Base-by-base conservation (phyloP, 2,329 filamentous ascomycete species). In the Acarospora socialis region DNA sequence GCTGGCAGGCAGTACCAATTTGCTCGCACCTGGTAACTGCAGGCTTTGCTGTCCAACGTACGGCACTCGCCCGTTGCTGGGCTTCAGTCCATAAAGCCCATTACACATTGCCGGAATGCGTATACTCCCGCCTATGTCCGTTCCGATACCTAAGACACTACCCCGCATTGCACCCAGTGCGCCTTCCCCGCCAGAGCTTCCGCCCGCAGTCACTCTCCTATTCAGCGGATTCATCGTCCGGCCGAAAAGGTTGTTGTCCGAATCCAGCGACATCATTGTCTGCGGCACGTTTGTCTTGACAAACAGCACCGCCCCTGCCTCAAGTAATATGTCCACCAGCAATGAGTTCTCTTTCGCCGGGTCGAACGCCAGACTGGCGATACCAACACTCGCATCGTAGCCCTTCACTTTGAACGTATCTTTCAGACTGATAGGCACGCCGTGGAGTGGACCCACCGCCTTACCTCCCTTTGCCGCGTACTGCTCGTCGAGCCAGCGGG, bases 231-330 rank as follows among this genome's bases (percentile, higher is more conserved):
- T 80, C 3, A 77, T 53, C 0, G 70, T 70, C 20, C 68, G 62
- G 2, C 73, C 74, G 35, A 72, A 73, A 14, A 77, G 46, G 43
- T 75, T 66, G 48, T 74, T 77, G 23, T 67, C 61, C 4, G 61
- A 66, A 46, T 78, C 73, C 23, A 71, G 49, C 5, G 61, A 59
- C 43, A 58, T 57, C 35, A 72, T 50, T 0, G 66, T 68, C 38
- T 73, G 68, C 1, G 77, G 75, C 2, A 81, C 59, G 43, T 79
- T 80, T 1, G 77, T 81, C 52, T 81, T 81, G 41, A 69, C 65
- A 41, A 80, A 77, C 10, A 77, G 54, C 0, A 81, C 61, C 1
- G 76, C 76, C 1, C 77, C 77, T 0, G 72, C 59, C 12, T 61
- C 58, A 16, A 68, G 53, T 3, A 81, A 51, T 1, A 77, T 55